These are phyloP conservation scores for Boletellus ananas DNA, from an alignment of 768 basidiomycete species.

Conservation along the genomic window DNA sequence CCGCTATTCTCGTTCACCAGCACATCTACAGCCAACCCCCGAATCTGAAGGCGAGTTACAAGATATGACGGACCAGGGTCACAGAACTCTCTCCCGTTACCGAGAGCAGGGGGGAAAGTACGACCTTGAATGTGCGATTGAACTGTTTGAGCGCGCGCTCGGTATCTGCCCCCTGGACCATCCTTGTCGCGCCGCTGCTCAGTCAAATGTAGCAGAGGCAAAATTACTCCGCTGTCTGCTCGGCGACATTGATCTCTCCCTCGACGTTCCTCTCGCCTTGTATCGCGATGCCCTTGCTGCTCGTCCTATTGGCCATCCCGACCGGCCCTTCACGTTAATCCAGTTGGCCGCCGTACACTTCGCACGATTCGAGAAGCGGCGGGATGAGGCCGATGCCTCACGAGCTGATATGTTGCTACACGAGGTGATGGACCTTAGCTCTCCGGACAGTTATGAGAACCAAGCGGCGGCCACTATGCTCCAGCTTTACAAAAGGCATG, in stretches of 20 bases:
- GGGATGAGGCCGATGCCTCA: neutral
- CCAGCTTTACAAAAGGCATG: neutral
- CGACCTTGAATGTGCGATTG: neutral
- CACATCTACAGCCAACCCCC: neutral
- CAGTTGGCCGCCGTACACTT: neutral
- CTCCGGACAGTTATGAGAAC: neutral
- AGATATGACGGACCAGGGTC: neutral
- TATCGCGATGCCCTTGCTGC: neutral
- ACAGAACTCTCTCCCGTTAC: constrained; percentile 1
- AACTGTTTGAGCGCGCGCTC: constrained; percentile 1
- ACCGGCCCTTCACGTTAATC: constrained; percentile 3
- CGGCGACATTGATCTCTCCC: neutral
- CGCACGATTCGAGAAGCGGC: neutral
- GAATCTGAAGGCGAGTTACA: neutral
- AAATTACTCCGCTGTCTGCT: neutral
- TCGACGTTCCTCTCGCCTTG: neutral
- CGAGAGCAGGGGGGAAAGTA: neutral
- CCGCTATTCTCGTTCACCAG: neutral
- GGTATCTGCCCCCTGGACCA: constrained; percentile 4
- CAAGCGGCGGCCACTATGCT: neutral
- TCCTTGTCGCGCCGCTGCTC: constrained; percentile 3
- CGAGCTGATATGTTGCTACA: neutral
- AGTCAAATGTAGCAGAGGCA: constrained; percentile 4
- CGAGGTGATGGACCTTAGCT: constrained; percentile 1
- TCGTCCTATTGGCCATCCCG: neutral